Evolutionary conservation across 352 stramenopile genomes (phyloP).

Genomic region (Albugo candida): DNA sequence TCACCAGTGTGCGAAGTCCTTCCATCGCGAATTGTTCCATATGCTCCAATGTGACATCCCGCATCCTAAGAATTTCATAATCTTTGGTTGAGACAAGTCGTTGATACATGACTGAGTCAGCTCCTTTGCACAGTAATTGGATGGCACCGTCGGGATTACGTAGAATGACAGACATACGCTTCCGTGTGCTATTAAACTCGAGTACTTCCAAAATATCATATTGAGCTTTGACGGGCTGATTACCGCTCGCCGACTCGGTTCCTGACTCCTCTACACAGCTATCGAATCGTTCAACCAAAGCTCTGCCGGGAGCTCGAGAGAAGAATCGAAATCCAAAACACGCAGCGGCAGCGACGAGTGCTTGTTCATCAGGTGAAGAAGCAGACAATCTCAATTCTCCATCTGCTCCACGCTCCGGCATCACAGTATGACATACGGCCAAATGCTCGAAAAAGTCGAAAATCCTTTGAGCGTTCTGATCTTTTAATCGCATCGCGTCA

Average conservation of each 20-base stretch:
- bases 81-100: slow-evolving; percentile 33
- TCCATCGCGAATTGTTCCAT: slow-evolving; percentile 80
- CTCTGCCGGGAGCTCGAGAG: slow-evolving; percentile 42
- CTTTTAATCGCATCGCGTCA: slow-evolving; percentile 17
- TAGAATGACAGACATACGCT: slow-evolving; percentile 89
- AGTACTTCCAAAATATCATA: slow-evolving; percentile 87
- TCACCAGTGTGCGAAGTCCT: slow-evolving; percentile 79
- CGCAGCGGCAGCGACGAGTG: slow-evolving; percentile 57
- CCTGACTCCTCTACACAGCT: slow-evolving; percentile 1
- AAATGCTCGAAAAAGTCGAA: slow-evolving; percentile 73
- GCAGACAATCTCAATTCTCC: slow-evolving; percentile 72
- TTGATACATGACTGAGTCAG: slow-evolving; percentile 82
- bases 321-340: slow-evolving; percentile 76
- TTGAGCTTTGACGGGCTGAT: not conserved
- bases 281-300: slow-evolving; percentile 31
- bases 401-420: slow-evolving; percentile 88
- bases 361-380: slow-evolving; percentile 82
- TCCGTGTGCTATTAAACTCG: slow-evolving; percentile 89
- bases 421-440: slow-evolving; percentile 91
- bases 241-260: slow-evolving; percentile 11
- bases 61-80: slow-evolving; percentile 21
- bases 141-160: slow-evolving; percentile 25
- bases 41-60: slow-evolving; percentile 53
- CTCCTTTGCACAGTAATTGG: slow-evolving; percentile 73
- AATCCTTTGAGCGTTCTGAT: slow-evolving; percentile 33